Base-by-base conservation (phyloP, 257 asterid genomes). In the Forsythia viridissima region DNA sequence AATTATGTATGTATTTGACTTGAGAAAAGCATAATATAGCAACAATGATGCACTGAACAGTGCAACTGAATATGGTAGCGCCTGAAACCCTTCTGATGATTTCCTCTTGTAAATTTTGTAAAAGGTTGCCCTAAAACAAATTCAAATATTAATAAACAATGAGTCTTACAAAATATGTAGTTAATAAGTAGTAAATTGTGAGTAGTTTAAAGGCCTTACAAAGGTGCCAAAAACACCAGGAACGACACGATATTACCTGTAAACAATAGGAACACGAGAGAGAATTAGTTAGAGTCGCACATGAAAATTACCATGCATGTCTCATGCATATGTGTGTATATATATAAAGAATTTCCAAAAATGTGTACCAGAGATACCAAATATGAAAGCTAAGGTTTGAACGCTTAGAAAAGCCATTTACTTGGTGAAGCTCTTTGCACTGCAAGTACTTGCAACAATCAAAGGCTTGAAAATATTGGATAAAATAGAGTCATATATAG, bases 221-320 rank as follows among this genome's bases (percentile, higher is more conserved):
- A 16, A 38, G 94, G 93, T 42, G 92, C 90, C 81, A 90, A 83
- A 82, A 91, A 88, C 78, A 90, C 94, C 78, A 91, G 41, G 84
- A 91, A 90, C 16, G 92, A 87, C 12, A 91, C 80, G 18, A 89
- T 75, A 55, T 89, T 91, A 38, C 96, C 96, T 89, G 90, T 20
- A 3, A 48, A 15, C 16, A 6, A 30, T n/a, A 39, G 10, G 38
- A 7, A 78, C 51, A 59, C 13, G n/a, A 36, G 73, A 1, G 46
- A 30, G 46, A 10, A 41, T 43, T 51, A 18, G 34, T 30, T 61
- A 40, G 6, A 75, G 15, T 36, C 15, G 3, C 8, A 9, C 30
- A 75, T 43, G 39, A 39, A 34, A 4, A 55, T 55, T 10, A 39
- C 8, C 4, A 37, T 24, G 59, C 59, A 51, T 51, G 59, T 10